These are phyloP conservation scores for Candolleomyces efflorescens DNA, from an alignment of 768 basidiomycete genomes.

Conservation along the genomic window DNA sequence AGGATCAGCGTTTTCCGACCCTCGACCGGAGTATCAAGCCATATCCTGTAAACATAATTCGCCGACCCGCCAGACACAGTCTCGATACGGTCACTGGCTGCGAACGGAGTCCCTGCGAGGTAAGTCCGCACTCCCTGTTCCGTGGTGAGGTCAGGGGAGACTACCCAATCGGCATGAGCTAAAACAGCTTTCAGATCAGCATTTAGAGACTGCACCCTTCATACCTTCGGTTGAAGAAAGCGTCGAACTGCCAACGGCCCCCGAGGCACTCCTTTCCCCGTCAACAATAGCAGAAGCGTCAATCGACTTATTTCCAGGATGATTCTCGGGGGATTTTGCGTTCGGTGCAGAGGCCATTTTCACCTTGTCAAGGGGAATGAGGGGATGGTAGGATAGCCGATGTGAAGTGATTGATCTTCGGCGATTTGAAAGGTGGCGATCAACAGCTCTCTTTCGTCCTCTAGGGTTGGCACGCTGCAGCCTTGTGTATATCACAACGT, in stretches of 20 bases:
- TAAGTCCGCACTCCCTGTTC: slow-evolving; percentile 35
- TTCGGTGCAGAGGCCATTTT: neutral
- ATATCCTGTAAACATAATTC: slow-evolving; percentile 59
- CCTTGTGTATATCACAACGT: too few relatives aligned
- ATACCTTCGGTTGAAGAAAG: neutral
- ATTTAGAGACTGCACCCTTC: neutral
- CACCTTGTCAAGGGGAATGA: neutral
- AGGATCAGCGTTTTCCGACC: slow-evolving; percentile 47
- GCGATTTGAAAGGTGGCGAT: neutral
- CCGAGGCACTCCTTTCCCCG: neutral
- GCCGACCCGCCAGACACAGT: slow-evolving; percentile 46
- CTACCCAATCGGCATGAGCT: too few relatives aligned
- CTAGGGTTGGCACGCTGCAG: too few relatives aligned
- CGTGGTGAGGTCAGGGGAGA: slow-evolving; percentile 26
- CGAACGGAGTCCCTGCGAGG: slow-evolving; percentile 44
- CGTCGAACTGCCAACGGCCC: neutral
- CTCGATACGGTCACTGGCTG: slow-evolving; percentile 29
- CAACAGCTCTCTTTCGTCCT: too few relatives aligned
- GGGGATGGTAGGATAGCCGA: neutral
- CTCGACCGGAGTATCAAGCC: slow-evolving; percentile 33
- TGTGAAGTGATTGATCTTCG: neutral
- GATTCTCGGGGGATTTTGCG: neutral
- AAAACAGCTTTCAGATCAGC: too few relatives aligned
- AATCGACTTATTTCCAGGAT: neutral
- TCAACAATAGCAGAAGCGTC: neutral